Evolutionary conservation across 106 monocot species (phyloP), one percentile per base, ranked within the genome.

Genomic region (Acorus gramineus): DNA sequence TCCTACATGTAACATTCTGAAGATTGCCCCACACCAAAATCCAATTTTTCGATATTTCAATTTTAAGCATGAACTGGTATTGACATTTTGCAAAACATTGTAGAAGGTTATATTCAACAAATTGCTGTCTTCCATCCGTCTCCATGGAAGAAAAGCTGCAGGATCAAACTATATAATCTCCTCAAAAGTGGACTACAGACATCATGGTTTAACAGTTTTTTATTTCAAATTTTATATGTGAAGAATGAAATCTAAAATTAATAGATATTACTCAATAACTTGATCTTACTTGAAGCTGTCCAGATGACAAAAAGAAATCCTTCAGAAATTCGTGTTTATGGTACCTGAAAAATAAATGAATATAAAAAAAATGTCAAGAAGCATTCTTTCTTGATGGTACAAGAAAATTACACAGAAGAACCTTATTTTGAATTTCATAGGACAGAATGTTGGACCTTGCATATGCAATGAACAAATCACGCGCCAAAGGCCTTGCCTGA

Each of bases 391-490:
- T 28, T 28, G 28, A 28, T 28, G 0, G 1, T 28, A 28, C 28
- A 28, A 28, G 28, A 28, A 28, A 28, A 28, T 28, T 28, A n/a
- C 43, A 52, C 51, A 14, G 4, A 64, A 8, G 7, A 45, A 5
- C 0, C 47, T 12, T 51, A 28, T 74, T 28, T 28, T 28, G 28
- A 28, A 28, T 28, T 28, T 28, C n/a, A 28, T 28, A 28, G 28
- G 28, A 28, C 28, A 1, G 28, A 28, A 28, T 28, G 28, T 28
- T 28, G 28, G 28, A 98, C 98, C 92, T 78, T 49, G 92, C 88
- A 98, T 88, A 98, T 69, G 67, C 67, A 5, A 92, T 71, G 71
- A 98, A 98, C 56, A 98, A 68, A 84, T 98, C 92, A 55, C 88
- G 88, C 73, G 92, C 88, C 68, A 86, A 71, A 47, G 92, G 92